Evolutionary conservation across 1,139 yeast genomes (phyloP), one percentile per base, ranked within the genome.

Genomic region (Candida sp.): DNA sequence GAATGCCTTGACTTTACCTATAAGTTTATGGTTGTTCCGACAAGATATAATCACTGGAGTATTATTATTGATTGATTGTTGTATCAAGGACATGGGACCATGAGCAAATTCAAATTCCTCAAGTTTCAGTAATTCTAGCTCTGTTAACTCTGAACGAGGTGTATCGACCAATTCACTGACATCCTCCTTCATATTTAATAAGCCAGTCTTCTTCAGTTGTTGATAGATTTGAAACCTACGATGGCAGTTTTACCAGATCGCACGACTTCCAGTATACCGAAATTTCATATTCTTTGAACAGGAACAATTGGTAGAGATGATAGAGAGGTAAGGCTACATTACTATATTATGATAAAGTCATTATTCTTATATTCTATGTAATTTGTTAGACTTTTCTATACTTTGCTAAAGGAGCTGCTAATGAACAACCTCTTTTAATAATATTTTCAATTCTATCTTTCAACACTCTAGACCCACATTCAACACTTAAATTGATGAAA

Each of bases 1-100:
- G 61, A 90, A 95, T 0, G 98, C 98, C 59, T 87, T 87, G 41
- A 93, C 95, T 52, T 87, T 81, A 2, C 93, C 97, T 25, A 93
- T 77, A 38, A 93, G 74, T 64, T 93, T 93, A 59, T 90, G 97
- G 64, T 91, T 91, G 62, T 93, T 93, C 57, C 99, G 79, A 50
- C 96, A 81, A 23, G 97, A 88, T 53, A 93, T 87, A 45, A 93
- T 80, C 4, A 95, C 88, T 23, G 91, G 90, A 2, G 85, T 76
- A 46, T 81, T 83, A 49, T 82, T 77, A 51, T 82, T 77, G 36
- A 89, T 86, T 0, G 98, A 91, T 43, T 82, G 81, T 53, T 89
- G 88, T 22, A 93, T 75, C 32, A 93, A 75, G 3, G 95, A 82
- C 77, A 95, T 78, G 5, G 99, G 99, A 0, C 99, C 99, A 64